Evolutionary conservation across 306 rosid species (phyloP).

Genomic region (Astragalus glycyphyllos): DNA sequence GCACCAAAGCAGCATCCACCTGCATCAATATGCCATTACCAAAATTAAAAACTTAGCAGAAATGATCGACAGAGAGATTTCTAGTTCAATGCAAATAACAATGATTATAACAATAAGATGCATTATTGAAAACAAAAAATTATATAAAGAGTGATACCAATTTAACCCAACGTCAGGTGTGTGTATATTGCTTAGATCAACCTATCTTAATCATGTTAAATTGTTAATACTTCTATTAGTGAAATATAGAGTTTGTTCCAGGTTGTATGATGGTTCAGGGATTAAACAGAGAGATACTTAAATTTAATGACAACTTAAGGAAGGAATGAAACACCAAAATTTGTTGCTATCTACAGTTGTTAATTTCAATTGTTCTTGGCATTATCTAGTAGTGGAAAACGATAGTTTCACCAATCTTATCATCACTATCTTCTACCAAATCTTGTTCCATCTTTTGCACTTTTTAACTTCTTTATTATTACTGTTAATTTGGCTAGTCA

Average conservation of each 20-base stretch:
- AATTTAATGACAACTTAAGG: background rate
- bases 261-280: background rate
- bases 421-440: background rate
- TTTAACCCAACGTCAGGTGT: too few species aligned
- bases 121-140: background rate
- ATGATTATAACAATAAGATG: background rate
- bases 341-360: background rate
- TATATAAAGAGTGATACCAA: background rate
- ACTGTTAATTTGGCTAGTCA: slow-evolving; percentile 1
- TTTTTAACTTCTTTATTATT: background rate
- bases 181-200: background rate
- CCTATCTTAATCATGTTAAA: background rate
- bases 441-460: background rate
- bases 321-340: background rate
- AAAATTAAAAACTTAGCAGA: slow-evolving; percentile 36
- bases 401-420: background rate
- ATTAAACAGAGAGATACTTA: background rate
- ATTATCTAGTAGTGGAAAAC: background rate
- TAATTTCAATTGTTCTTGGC: background rate
- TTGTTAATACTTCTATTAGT: background rate
- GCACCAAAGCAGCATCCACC: slow-evolving; percentile 84
- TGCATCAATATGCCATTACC: slow-evolving; percentile 52
- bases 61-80: background rate
- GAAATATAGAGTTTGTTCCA: background rate
- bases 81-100: slow-evolving; percentile 1